Conservation (phyloP, 768 basidiomycete genomes). For the Lentinula raphanica region DNA sequence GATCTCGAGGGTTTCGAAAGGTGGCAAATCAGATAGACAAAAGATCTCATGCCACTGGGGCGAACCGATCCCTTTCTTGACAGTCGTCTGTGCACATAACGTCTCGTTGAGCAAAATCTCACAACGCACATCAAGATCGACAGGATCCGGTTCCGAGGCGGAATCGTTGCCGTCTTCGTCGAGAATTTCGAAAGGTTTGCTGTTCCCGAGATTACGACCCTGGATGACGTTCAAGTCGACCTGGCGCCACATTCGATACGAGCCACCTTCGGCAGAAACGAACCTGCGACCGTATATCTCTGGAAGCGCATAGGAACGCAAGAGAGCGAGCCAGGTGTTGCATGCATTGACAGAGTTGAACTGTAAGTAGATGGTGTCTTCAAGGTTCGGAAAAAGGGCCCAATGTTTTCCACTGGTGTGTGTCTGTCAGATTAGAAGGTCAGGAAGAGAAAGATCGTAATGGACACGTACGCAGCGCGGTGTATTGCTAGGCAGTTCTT, state of each 20-base stretch:
- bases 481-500: constrained; percentile 73
- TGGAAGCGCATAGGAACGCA: constrained; percentile 75
- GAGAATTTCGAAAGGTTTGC: constrained; percentile 29
- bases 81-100: constrained; percentile 68
- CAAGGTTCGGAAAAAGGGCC: constrained; percentile 34
- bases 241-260: constrained; percentile 86
- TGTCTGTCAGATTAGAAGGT: constrained; percentile 4
- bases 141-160: constrained; percentile 40
- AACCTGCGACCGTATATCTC: constrained; percentile 69
- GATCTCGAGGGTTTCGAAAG: constrained; percentile 67
- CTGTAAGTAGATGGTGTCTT: constrained; percentile 70
- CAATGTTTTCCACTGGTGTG: constrained; percentile 52
- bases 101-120: constrained; percentile 69
- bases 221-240: constrained; percentile 69
- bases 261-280: constrained; percentile 57
- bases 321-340: constrained; percentile 73
- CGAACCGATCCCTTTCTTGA: constrained; percentile 58
- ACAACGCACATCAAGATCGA: constrained; percentile 71
- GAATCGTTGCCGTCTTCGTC: constrained; percentile 24
- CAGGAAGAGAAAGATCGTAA: not conserved
- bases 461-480: constrained; percentile 29
- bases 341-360: constrained; percentile 60
- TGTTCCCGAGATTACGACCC: constrained; percentile 65
- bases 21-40: constrained; percentile 68
- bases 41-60: constrained; percentile 86